Evolutionary conservation across 176 grass and related monocot genomes (phyloP), one percentile per base, ranked within the genome.

Genomic region (Triticum urartu): DNA sequence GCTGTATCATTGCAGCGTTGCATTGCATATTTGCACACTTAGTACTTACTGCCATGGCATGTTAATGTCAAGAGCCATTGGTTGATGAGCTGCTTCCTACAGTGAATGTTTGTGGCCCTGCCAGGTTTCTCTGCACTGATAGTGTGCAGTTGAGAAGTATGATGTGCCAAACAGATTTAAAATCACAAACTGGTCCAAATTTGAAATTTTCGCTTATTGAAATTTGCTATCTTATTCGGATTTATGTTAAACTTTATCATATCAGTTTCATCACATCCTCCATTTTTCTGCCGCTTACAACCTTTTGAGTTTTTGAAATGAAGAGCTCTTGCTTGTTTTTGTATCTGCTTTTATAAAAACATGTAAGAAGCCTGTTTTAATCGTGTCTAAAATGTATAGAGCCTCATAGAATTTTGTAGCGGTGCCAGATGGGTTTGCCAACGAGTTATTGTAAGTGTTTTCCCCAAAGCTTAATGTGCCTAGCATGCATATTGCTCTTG

Each of bases 41-140:
- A 84, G 64, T 88, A 79, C 72, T 92, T 92, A 85, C 90, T 93
- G 79, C 87, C 92, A 87, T 82, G 92, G 89, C 92, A 86, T 93
- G 87, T 89, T 83, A 91, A 89, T 87, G 50, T 83, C 82, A 88
- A 87, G 85, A 90, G 89, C 91, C 89, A 75, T 94, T 85, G 92
- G 87, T 89, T 70, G 77, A 52, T 84, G 77, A 80, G 63, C 75
- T 24, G 87, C 91, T 94, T 94, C 95, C 91, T 89, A 94, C 10
- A 93, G 14, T 93, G 87, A 97, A 86, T 76, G 73, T 42, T 83
- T 0, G 79, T 91, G 84, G 79, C 95, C 54, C 89, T 91, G 79
- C 80, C 95, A 97, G 95, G 92, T 97, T 92, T 97, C 95, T 94
- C 95, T 97, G 92, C 78, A 94, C 89, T 97, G 95, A 82, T 83